A percentile compares a stretch with the other conserved stretches of the same genome.
These are phyloP conservation scores for Colletotrichum sp. DNA, from an alignment of 2,329 filamentous ascomycete genomes.

Conservation along the genomic window DNA sequence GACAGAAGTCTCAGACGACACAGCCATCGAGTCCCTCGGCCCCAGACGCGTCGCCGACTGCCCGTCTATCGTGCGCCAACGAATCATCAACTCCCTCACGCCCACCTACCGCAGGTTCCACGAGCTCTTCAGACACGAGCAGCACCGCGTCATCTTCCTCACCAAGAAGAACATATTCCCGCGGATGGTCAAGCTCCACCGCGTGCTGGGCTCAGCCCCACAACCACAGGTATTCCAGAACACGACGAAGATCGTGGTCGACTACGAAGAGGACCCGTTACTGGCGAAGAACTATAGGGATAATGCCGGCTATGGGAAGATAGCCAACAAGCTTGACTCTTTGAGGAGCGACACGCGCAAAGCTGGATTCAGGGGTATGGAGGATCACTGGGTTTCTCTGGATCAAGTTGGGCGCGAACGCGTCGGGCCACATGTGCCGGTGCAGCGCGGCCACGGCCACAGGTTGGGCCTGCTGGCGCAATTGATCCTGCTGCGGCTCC, in stretches of 20 bases:
- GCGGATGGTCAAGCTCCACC: not conserved
- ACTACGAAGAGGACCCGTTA: not conserved
- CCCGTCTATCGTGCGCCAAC: not conserved
- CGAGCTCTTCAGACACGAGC: not conserved
- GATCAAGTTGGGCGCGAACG: rapidly evolving
- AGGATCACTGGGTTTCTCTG: not conserved
- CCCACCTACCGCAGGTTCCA: not conserved
- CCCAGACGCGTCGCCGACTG: not conserved
- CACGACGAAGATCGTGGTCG: not conserved
- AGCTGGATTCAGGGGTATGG: not conserved
- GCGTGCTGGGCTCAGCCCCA: not conserved
- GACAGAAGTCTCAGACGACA: not conserved
- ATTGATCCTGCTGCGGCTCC: not conserved
- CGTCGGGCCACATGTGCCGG: rapidly evolving
- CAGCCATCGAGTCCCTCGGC: not conserved
- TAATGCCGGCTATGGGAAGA: not conserved
- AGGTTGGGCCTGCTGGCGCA: not conserved
- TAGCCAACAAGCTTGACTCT: not conserved
- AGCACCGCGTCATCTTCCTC: not conserved
- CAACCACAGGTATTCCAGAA: not conserved
- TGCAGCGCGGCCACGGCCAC: not conserved
- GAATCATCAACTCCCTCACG: not conserved
- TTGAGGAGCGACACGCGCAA: rapidly evolving
- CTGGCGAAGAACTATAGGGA: not conserved
- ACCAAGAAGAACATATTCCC: not conserved